Base-by-base conservation (phyloP, 2,329 filamentous ascomycete species). In the Ophiostoma sp. region DNA sequence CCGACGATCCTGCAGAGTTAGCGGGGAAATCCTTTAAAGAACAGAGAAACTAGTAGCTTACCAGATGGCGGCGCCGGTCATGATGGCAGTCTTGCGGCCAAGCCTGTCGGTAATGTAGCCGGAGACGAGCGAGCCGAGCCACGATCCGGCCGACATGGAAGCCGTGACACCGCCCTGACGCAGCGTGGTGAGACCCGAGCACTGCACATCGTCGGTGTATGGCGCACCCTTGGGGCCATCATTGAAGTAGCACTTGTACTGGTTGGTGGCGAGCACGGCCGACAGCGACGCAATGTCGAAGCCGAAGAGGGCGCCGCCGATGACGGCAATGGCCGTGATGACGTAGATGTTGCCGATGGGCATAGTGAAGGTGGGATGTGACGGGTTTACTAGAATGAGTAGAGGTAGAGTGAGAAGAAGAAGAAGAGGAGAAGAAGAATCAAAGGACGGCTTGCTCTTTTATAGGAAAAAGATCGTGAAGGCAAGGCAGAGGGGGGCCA, bases 71-170 rank as follows among this genome's bases (percentile, higher is more conserved):
- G 81, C 81, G 11, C 83, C 84, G 41, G 82, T 76, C 77, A 84
- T 83, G 75, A 86, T 85, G 13, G 83, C 79, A 6, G 77, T 81
- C 76, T 84, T 85, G 68, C 75, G 83, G 72, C 74, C 80, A 15
- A 87, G 77, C 1, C 74, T 80, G 76, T 90, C 88, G 1, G 87
- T 86, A 17, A 89, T 74, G 74, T 82, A 83, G 62, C 87, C 87
- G 65, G 87, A 89, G 66, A 82, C 69, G 20, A 90, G 79, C 67
- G 89, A 86, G 72, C 88, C 89, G 33, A 89, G 78, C 80, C 87
- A 91, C 0, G 89, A 91, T 44, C 90, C 90, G 69, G 84, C 89
- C 31, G 89, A 86, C 88, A 92, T 92, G 67, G 88, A 81, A 31
- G 90, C 89, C 0, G 87, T 89, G 76, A 92, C 91, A 67, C 87